Evolutionary conservation across 192 early-diverging fungal species (phyloP).

Genomic region (Coemansia sp.): DNA sequence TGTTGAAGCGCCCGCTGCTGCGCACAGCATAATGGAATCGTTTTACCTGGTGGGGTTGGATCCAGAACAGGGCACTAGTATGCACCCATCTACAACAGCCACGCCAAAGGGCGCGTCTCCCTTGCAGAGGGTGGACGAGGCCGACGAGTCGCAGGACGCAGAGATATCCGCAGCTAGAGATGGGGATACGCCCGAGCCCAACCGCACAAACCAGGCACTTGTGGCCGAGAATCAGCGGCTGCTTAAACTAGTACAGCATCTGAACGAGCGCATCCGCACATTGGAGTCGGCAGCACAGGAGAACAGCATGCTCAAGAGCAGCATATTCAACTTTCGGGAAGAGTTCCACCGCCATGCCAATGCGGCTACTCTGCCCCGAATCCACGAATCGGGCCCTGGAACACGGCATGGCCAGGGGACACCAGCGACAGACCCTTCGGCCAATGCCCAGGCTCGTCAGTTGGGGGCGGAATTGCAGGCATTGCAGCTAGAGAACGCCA

Average conservation of each 20-base stretch:
- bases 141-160: constrained; percentile 5
- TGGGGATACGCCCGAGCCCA: background rate
- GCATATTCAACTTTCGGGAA: constrained; percentile 46
- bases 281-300: constrained; percentile 46
- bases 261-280: constrained; percentile 32
- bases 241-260: constrained; percentile 8
- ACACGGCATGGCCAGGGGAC: constrained; percentile 1
- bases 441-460: constrained; percentile 14
- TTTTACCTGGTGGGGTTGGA: constrained; percentile 43
- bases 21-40: constrained; percentile 40
- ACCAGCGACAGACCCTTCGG: background rate
- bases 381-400: constrained; percentile 10
- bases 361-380: constrained; percentile 21
- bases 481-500: constrained; percentile 26
- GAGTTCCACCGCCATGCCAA: constrained; percentile 48
- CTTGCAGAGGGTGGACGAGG: constrained; percentile 13
- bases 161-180: background rate
- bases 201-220: background rate
- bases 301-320: constrained; percentile 49
- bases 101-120: constrained; percentile 11
- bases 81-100: constrained; percentile 13
- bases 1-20: background rate
- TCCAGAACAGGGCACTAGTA: constrained; percentile 27
- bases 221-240: constrained; percentile 27
- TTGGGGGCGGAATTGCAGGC: constrained; percentile 25